Base-by-base conservation (phyloP, 768 basidiomycete genomes). In the Leccinum arenicola region DNA sequence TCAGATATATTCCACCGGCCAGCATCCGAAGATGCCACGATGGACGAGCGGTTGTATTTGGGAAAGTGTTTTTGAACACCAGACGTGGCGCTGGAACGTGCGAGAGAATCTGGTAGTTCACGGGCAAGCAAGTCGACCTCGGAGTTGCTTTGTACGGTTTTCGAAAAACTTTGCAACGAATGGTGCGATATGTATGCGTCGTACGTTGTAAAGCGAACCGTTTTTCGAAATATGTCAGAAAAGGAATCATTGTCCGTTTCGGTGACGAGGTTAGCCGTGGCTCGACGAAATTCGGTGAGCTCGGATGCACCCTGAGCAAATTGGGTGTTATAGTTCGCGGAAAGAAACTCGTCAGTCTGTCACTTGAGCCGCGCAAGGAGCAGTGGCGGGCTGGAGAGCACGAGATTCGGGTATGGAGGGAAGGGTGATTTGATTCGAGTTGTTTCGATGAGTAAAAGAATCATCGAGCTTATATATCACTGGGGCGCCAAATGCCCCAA, bases 401-500 rank as follows among this genome's bases (percentile, higher is more conserved):
- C 6, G 17, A 15, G 36, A 38, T 15, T 38, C 8, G 15, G 15
- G n/a, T n/a, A n/a, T n/a, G n/a, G n/a, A n/a, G n/a, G n/a, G 23
- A 19, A 23, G 17, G 15, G 36, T 15, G 36, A 17, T 38, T 12
- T 38, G 15, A 8, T 2, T 38, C 36, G 15, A 38, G 36, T 38
- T 38, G 36, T 17, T 15, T 38, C 15, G 15, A 38, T 17, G 36
- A 17, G 36, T 15, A 38, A 38, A 17, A 38, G 15, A 38, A 38
- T 17, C 4, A 15, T 17, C 15, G 15, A 38, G 15, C 36, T 7
- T 38, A 17, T 38, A 38, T 31, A 31, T 10, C 29, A 29, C 9
- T 47, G 78, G 71, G 56, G 59, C 52, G n/a, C 69, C 67, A 52
- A 71, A 74, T 33, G 66, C 27, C 10, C 69, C 71, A 21, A 73